Percentiles rank a stretch among this genome's conserved stretches.
These are phyloP conservation scores for Cercospora brassicicola DNA, from an alignment of 2,329 filamentous ascomycete species.

Conservation along the genomic window DNA sequence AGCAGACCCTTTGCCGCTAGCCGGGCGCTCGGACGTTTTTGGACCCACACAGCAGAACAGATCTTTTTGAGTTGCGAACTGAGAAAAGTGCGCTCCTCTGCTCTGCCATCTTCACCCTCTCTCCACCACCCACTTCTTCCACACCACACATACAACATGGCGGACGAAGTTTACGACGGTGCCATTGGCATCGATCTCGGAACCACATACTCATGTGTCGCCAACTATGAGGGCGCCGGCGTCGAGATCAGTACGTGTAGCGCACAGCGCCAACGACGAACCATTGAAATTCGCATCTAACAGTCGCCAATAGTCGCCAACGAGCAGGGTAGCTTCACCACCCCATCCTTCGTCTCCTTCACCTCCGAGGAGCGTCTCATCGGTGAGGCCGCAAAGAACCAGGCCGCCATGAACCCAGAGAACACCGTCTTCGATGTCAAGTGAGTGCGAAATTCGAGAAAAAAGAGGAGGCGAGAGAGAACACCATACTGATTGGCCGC, in stretches of 20 bases:
- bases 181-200: slow-evolving; percentile 99
- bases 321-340: slow-evolving; percentile 99
- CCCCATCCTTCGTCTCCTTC: slow-evolving; percentile 98
- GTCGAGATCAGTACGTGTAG: slow-evolving; percentile 79
- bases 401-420: slow-evolving; percentile 97
- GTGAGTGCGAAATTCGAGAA: slow-evolving; percentile 29
- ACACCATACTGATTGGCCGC: slow-evolving; percentile 36
- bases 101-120: slow-evolving; percentile 6
- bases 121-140: slow-evolving; percentile 13
- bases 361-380: slow-evolving; percentile 98
- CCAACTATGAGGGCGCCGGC: slow-evolving; percentile 98
- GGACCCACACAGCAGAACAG: slow-evolving; percentile 6
- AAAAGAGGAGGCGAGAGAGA: slow-evolving; percentile 5
- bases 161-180: slow-evolving; percentile 98
- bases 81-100: slow-evolving; percentile 9
- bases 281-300: slow-evolving; percentile 14
- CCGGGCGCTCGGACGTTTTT: slow-evolving; percentile 2
- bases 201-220: slow-evolving; percentile 99
- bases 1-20: slow-evolving; percentile 6
- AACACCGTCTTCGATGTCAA: slow-evolving; percentile 99
- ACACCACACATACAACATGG: slow-evolving; percentile 62
- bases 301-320: slow-evolving; percentile 67
- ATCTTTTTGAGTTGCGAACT: slow-evolving; percentile 9
- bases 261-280: not conserved
- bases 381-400: slow-evolving; percentile 99